A percentile compares a stretch with the other conserved stretches of the same genome.
These are phyloP conservation scores for Colletotrichum agaves DNA, from an alignment of 2,329 filamentous ascomycete species.

Conservation along the genomic window DNA sequence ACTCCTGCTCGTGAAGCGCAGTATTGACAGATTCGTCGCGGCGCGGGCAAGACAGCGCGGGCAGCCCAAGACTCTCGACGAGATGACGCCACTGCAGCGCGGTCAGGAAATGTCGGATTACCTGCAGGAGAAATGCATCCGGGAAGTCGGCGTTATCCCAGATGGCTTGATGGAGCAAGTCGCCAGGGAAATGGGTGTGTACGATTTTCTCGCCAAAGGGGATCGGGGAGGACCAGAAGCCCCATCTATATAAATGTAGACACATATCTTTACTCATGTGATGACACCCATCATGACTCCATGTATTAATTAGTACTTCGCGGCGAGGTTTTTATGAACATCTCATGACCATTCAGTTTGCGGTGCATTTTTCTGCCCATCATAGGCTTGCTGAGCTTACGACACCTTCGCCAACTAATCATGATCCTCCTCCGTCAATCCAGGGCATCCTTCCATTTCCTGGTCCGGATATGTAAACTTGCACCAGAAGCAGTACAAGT, in stretches of 20 bases:
- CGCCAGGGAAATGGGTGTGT: constrained; percentile 57
- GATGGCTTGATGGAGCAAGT: constrained; percentile 46
- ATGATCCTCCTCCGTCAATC: constrained; percentile 85
- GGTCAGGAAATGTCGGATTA: constrained; percentile 55
- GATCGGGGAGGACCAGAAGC: constrained; percentile 8
- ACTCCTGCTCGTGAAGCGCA: constrained; percentile 55
- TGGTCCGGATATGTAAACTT: constrained; percentile 82
- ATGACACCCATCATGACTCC: constrained; percentile 30
- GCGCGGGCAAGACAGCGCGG: constrained; percentile 42
- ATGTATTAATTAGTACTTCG: too few relatives aligned
- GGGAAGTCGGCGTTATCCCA: constrained; percentile 39
- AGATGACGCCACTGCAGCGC: constrained; percentile 50
- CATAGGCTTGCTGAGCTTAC: background rate
- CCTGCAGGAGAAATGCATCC: constrained; percentile 53
- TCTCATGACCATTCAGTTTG: too few relatives aligned
- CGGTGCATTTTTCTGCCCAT: background rate
- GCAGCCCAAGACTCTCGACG: constrained; percentile 45
- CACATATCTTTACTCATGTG: constrained; percentile 26
- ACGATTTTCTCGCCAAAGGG: constrained; percentile 41
- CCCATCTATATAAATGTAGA: constrained; percentile 24
- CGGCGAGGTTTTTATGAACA: too few relatives aligned
- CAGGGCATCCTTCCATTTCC: constrained; percentile 88
- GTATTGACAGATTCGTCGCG: constrained; percentile 48
- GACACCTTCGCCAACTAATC: constrained; percentile 51
- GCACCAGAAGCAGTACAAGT: constrained; percentile 96